Percentiles rank a stretch among this genome's conserved stretches.
Evolutionary conservation across 768 basidiomycete genomes (phyloP).

Genomic region (Russula foetens): DNA sequence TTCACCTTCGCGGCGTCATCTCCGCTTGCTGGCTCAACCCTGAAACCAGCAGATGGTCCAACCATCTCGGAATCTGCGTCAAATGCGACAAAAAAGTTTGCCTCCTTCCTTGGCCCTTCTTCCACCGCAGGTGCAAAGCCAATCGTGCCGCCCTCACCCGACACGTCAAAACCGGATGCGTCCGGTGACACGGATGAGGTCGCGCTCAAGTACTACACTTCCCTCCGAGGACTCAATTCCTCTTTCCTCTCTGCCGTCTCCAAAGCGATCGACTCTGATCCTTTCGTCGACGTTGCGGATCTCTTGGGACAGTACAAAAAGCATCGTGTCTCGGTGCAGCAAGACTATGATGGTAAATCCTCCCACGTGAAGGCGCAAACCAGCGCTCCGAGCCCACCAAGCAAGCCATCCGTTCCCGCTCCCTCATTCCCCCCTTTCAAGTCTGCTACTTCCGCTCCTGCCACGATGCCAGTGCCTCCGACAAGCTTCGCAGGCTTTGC

Average conservation of each 20-base stretch:
- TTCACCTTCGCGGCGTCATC: conserved; percentile 35
- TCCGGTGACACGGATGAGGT: conserved; percentile 17
- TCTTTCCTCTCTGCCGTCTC: conserved; percentile 54
- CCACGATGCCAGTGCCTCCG: conserved; percentile 33
- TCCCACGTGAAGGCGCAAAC: neutral
- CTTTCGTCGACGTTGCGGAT: conserved; percentile 56
- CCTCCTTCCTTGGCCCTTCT: conserved; percentile 19
- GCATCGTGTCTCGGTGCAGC: conserved; percentile 45
- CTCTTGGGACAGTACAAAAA: conserved; percentile 52
- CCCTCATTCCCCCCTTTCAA: neutral
- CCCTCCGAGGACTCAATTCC: conserved; percentile 67
- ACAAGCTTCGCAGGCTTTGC: conserved; percentile 31
- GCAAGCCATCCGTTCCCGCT: neutral
- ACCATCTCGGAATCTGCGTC: conserved; percentile 20
- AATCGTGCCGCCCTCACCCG: conserved; percentile 8
- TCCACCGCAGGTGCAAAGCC: conserved; percentile 1
- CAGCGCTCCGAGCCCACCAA: neutral
- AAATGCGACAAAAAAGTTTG: conserved; percentile 17
- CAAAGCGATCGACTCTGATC: conserved; percentile 55
- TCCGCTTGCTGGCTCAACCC: conserved; percentile 20
- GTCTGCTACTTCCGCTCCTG: conserved; percentile 1
- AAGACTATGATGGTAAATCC: conserved; percentile 40
- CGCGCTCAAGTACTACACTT: conserved; percentile 51
- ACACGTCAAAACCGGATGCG: conserved; percentile 7
- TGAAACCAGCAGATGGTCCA: conserved; percentile 22